Percentiles rank a stretch among this genome's conserved stretches.
Evolutionary conservation across 495 filamentous ascomycete genomes (phyloP).

Genomic region (Xylaria acuta): DNA sequence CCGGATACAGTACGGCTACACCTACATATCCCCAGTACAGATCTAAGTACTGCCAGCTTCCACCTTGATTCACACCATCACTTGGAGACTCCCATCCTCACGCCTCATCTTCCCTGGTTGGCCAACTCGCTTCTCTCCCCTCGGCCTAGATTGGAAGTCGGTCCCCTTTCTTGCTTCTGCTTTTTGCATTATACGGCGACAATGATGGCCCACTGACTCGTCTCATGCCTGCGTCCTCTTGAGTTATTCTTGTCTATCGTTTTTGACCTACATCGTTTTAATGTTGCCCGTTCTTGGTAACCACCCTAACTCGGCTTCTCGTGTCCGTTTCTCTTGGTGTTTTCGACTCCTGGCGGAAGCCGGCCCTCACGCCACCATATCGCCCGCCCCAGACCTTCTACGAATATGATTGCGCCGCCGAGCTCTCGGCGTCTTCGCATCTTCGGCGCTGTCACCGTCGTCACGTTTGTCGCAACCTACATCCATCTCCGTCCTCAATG

Average conservation of each 20-base stretch:
- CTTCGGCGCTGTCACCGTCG: conserved; percentile 29
- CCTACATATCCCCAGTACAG: not conserved
- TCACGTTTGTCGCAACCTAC: conserved; percentile 32
- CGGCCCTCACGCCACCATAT: not conserved
- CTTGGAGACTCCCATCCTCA: not conserved
- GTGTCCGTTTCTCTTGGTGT: not conserved
- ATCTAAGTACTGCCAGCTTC: not conserved
- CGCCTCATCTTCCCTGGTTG: not conserved
- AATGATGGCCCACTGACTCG: conserved; percentile 14
- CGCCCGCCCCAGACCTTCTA: not conserved
- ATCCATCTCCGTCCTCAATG: conserved; percentile 34
- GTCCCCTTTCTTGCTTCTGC: conserved; percentile 1
- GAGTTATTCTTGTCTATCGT: conserved; percentile 11
- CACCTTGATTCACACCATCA: conserved; percentile 1
- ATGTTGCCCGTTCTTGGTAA: conserved; percentile 17
- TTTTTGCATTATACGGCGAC: conserved; percentile 14
- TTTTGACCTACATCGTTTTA: conserved; percentile 10
- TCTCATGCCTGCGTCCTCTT: not conserved
- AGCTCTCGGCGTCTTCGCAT: conserved; percentile 36
- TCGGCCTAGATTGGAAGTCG: not conserved
- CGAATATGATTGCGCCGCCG: conserved; percentile 38
- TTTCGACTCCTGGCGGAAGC: not conserved
- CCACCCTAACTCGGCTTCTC: not conserved
- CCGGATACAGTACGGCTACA: not conserved
- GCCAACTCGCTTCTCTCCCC: not conserved